Conservation (phyloP, 768 basidiomycete species). For the Suillus brevipes region DNA sequence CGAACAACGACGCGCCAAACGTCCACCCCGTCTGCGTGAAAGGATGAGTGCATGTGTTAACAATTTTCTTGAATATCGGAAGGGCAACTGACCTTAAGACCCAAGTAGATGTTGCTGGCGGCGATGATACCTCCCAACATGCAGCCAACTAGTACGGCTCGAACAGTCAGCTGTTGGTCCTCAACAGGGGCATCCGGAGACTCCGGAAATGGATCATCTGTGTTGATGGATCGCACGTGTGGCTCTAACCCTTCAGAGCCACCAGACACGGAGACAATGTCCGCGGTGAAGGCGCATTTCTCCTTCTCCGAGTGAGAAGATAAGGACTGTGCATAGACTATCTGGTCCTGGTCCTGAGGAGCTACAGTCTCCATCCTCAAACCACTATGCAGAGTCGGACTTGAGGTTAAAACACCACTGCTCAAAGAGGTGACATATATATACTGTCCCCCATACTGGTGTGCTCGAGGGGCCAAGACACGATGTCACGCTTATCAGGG, state of each 20-base stretch:
- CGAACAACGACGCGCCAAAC: slow-evolving; percentile 63
- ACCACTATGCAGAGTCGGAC: not conserved
- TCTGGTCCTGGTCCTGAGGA: not conserved
- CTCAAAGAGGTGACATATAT: not conserved
- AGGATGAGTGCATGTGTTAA: not conserved
- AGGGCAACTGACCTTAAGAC: slow-evolving; percentile 42
- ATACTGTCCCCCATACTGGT: not conserved
- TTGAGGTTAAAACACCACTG: not conserved
- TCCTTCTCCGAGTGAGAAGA: not conserved
- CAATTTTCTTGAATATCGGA: not conserved
- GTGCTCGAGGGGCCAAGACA: not conserved
- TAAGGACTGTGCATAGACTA: not conserved
- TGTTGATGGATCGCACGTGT: slow-evolving; percentile 8
- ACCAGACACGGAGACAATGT: not conserved
- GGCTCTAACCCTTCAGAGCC: not conserved
- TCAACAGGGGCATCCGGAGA: slow-evolving; percentile 41
- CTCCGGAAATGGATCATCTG: slow-evolving; percentile 48
- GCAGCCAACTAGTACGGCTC: slow-evolving; percentile 49
- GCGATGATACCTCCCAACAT: slow-evolving; percentile 53
- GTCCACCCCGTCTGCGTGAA: slow-evolving; percentile 51
- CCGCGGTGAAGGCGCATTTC: not conserved
- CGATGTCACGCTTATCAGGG: not conserved
- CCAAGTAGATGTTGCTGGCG: slow-evolving; percentile 66
- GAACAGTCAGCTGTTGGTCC: slow-evolving; percentile 54
- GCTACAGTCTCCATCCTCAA: not conserved